These are phyloP conservation scores for Eucalyptus tenuipes DNA, from an alignment of 345 rosid species.

Conservation along the genomic window DNA sequence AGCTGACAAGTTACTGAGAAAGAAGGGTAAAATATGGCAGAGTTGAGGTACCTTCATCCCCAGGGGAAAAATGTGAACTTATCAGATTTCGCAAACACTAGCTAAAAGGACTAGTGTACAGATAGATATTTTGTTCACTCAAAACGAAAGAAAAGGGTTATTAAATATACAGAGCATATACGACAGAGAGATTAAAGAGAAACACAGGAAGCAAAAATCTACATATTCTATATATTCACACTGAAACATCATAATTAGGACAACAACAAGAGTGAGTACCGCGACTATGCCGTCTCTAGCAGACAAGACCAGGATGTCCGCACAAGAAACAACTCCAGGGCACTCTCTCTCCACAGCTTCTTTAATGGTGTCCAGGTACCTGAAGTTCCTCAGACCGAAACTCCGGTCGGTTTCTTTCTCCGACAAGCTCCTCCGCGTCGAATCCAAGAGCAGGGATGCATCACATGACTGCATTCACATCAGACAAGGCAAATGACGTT, in stretches of 20 bases:
- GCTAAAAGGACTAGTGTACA: neutral
- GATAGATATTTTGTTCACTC: neutral
- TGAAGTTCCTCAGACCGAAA: slow-evolving; percentile 88
- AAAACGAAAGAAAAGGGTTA: neutral
- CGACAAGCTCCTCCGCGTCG: slow-evolving; percentile 82
- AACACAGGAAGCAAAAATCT: neutral
- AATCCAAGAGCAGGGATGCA: slow-evolving; percentile 92
- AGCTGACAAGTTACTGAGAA: neutral
- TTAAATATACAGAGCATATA: neutral
- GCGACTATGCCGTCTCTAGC: slow-evolving; percentile 80
- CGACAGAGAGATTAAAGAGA: neutral
- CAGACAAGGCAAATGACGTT: neutral
- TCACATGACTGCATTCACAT: slow-evolving; percentile 58
- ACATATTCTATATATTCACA: neutral
- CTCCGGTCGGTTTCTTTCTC: slow-evolving; percentile 97
- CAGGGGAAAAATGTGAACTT: neutral
- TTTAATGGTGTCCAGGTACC: slow-evolving; percentile 83
- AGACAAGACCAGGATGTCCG: slow-evolving; percentile 82
- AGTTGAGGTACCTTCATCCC: neutral
- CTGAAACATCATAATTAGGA: neutral
- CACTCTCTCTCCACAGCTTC: slow-evolving; percentile 96
- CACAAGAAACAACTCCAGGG: slow-evolving; percentile 84
- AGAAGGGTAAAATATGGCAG: neutral
- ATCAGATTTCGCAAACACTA: neutral
- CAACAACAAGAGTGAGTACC: slow-evolving; percentile 10